Conservation (phyloP, 2,329 filamentous ascomycete genomes). For the Epichloe coenophiala region DNA sequence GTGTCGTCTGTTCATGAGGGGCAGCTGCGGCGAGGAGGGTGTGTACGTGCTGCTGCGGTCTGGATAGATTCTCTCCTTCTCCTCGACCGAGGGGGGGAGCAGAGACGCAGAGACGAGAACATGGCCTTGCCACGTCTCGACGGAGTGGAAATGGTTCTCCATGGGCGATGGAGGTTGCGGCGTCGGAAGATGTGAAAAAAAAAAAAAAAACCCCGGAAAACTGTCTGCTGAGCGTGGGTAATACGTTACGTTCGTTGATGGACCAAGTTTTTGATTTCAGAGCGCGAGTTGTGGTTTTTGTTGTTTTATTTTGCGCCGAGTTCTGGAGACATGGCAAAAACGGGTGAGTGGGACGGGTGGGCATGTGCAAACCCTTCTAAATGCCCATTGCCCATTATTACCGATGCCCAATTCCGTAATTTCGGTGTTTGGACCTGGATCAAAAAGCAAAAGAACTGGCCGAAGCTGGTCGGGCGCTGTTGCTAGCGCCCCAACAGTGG, state of each 20-base stretch:
- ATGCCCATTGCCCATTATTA: background rate
- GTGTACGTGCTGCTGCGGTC: background rate
- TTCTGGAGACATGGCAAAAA: too few relatives aligned
- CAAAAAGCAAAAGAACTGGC: background rate
- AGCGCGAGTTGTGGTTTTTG: too few relatives aligned
- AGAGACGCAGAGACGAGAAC: conserved; percentile 1
- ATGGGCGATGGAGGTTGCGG: background rate
- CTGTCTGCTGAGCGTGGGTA: background rate
- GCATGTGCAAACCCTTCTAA: background rate
- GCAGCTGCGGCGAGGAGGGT: background rate
- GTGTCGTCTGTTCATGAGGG: background rate
- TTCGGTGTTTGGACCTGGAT: background rate
- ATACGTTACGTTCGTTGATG: background rate
- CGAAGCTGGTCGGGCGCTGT: too few relatives aligned
- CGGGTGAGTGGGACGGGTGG: background rate
- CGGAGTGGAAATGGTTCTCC: background rate
- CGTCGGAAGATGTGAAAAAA: background rate
- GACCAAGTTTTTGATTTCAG: background rate
- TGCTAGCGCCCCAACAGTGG: background rate
- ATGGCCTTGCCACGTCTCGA: background rate
- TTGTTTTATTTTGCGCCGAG: too few relatives aligned
- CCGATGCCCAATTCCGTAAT: background rate
- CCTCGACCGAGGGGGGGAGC: background rate
- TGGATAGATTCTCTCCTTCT: background rate
- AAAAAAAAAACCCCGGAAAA: too few relatives aligned